phyloP scores from a whole-genome alignment of 2,329 filamentous ascomycete species.

The Amylocarpus encephaloides region DNA sequence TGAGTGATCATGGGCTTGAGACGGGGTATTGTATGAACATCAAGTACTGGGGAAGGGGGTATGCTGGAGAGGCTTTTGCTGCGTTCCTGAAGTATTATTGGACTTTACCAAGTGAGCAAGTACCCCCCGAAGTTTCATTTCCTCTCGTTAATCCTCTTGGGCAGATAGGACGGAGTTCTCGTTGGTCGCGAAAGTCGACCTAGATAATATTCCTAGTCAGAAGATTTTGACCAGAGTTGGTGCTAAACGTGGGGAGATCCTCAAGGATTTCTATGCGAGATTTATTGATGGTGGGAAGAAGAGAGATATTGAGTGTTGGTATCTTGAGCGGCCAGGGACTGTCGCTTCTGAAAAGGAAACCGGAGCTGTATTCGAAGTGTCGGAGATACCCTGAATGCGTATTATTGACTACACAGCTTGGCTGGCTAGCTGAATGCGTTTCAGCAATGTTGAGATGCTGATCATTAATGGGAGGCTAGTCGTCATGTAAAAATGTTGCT shows the following conservation, averaged over 20 bases:
- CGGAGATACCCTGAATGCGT: neutral
- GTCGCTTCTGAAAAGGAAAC: neutral
- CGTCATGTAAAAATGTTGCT: too few species aligned
- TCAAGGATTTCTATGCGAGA: slow-evolving; percentile 6
- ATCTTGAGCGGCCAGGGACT: slow-evolving; percentile 16
- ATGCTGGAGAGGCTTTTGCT: slow-evolving; percentile 17
- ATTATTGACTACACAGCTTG: neutral
- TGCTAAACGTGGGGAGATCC: slow-evolving; percentile 13
- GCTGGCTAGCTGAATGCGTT: too few species aligned
- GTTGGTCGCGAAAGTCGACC: slow-evolving; percentile 20
- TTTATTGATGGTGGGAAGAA: slow-evolving; percentile 3
- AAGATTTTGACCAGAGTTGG: slow-evolving; percentile 16
- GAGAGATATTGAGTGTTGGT: slow-evolving; percentile 17
- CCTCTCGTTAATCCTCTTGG: neutral
- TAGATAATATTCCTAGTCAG: slow-evolving; percentile 15
- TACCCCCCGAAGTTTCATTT: neutral
- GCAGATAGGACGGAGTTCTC: slow-evolving; percentile 18
- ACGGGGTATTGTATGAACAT: slow-evolving; percentile 20
- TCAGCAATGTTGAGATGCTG: too few species aligned
- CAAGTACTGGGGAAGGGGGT: slow-evolving; percentile 22
- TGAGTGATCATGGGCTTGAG: slow-evolving; percentile 17
- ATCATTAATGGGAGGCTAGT: too few species aligned
- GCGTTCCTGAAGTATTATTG: slow-evolving; percentile 21
- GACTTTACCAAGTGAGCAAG: slow-evolving; percentile 2
- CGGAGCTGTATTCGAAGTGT: neutral